Base-by-base conservation (phyloP, 768 basidiomycete species). In the Tephrocybe rancida region DNA sequence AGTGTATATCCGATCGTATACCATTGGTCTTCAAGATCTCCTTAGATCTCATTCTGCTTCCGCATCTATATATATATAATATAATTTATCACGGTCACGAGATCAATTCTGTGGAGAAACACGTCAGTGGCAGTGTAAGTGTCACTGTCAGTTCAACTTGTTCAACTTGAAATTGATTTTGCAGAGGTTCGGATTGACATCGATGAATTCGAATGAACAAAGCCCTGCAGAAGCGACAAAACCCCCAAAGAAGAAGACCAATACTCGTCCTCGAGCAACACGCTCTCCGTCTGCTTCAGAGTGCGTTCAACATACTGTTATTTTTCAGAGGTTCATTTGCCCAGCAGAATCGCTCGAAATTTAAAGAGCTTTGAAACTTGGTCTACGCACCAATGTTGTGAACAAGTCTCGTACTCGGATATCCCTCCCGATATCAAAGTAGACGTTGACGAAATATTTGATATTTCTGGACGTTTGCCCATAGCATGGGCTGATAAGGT, bases 271-370 rank as follows among this genome's bases (percentile, higher is more conserved):
- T 35, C 50, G 43, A 22, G 25, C 67, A 35, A 57, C 67, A 29
- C 74, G 77, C 13, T 61, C 70, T 19, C 66, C 70, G n/a, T 80
- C 79, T 45, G 77, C 79, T 3, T 80, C 78, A 9, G 76, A 80
- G 78, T 80, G 51, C 39, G 73, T 48, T 1, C 56, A 46, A 48
- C 14, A 21, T 42, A 18, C 14, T 39, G 5, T 18, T 9, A 35
- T 8, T 11, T 18, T n/a, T 46, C 35, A 9, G 22, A 19, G 5
- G 8, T 29, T 2, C 37, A 6, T n/a, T n/a, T n/a, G n/a, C n/a
- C n/a, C n/a, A n/a, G 29, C 41, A 82, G 80, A 57, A 80, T 83
- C 52, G 79, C 82, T 22, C 72, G 73, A 24, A 81, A 79, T 66
- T 56, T 72, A 19, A 70, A 70, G 44, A 67, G 69, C 56, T 84